Evolutionary conservation across 495 filamentous ascomycete species (phyloP).

Genomic region (Hypoxylon lienhwacheense): DNA sequence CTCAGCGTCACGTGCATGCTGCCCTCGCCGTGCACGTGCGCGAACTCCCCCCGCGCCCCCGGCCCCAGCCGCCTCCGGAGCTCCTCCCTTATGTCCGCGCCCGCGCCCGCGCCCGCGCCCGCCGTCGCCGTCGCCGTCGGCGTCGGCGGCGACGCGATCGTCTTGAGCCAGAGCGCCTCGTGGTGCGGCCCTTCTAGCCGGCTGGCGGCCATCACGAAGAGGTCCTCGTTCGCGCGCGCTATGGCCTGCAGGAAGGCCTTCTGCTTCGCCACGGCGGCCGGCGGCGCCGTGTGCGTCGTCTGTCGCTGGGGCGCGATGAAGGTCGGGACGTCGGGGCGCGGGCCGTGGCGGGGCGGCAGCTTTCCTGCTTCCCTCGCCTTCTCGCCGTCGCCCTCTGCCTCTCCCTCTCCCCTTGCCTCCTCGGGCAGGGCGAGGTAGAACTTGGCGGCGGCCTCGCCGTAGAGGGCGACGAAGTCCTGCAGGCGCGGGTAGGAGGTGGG

Average conservation of each 20-base stretch:
- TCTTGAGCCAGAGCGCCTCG: constrained; percentile 34
- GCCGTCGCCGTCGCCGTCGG: neutral
- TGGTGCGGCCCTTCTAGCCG: constrained; percentile 35
- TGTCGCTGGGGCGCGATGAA: constrained; percentile 43
- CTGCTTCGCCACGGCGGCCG: neutral
- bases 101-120: neutral
- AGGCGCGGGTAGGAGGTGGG: constrained; percentile 18
- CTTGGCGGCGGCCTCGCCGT: neutral
- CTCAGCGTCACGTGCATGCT: constrained; percentile 38
- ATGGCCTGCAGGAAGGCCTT: constrained; percentile 15
- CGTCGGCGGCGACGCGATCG: neutral
- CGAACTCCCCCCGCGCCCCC: constrained; percentile 34
- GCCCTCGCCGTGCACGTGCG: constrained; percentile 42
- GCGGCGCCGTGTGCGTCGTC: constrained; percentile 6
- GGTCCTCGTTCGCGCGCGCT: constrained; percentile 14
- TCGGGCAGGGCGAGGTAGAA: neutral
- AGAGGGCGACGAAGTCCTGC: constrained; percentile 7
- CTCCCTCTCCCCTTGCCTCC: neutral
- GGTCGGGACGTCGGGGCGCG: constrained; percentile 29
- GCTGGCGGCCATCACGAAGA: constrained; percentile 27
- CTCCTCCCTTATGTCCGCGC: neutral
- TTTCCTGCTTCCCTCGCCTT: neutral
- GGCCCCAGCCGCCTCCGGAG: constrained; percentile 9
- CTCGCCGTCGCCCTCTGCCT: neutral
- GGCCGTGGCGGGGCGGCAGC: neutral